Evolutionary conservation across 192 early-diverging fungal genomes (phyloP).

Genomic region (Backusella macrospora): DNA sequence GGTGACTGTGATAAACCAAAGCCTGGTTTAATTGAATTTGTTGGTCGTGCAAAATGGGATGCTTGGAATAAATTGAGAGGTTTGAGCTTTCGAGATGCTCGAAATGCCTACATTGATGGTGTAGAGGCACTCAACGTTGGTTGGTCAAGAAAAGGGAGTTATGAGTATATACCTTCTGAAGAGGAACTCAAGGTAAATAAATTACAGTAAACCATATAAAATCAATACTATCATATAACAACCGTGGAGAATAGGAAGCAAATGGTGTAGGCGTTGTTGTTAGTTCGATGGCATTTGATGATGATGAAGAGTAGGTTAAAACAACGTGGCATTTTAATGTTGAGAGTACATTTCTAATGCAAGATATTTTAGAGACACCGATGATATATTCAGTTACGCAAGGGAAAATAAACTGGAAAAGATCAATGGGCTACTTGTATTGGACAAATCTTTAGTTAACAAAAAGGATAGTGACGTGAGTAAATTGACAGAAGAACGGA

Average conservation of each 20-base stretch:
- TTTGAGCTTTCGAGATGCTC: slow-evolving; percentile 43
- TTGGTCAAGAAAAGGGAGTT: slow-evolving; percentile 32
- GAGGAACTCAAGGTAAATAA: slow-evolving; percentile 4
- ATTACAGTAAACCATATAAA: not conserved
- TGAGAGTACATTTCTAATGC: not conserved
- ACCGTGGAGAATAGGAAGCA: not conserved
- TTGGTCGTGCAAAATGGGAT: slow-evolving; percentile 50
- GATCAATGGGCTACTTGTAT: not conserved
- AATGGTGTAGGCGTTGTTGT: slow-evolving; percentile 21
- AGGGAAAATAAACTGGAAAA: slow-evolving; percentile 20
- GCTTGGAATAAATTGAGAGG: slow-evolving; percentile 46
- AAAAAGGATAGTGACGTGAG: slow-evolving; percentile 29
- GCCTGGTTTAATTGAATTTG: slow-evolving; percentile 48
- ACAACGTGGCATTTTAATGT: not conserved
- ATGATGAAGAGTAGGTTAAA: slow-evolving; percentile 27
- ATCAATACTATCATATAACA: not conserved
- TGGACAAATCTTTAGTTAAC: not conserved
- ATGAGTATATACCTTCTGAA: slow-evolving; percentile 18
- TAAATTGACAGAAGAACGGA: not conserved
- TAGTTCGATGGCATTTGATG: slow-evolving; percentile 44
- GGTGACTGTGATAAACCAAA: slow-evolving; percentile 44
- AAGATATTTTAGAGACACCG: slow-evolving; percentile 10
- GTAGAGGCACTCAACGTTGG: slow-evolving; percentile 36
- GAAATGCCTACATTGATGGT: slow-evolving; percentile 37
- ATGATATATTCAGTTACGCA: slow-evolving; percentile 26